Percentiles rank a stretch among this genome's conserved stretches.
phyloP scores from a whole-genome alignment of 2,329 filamentous ascomycete species.

The Claviceps pusilla region DNA sequence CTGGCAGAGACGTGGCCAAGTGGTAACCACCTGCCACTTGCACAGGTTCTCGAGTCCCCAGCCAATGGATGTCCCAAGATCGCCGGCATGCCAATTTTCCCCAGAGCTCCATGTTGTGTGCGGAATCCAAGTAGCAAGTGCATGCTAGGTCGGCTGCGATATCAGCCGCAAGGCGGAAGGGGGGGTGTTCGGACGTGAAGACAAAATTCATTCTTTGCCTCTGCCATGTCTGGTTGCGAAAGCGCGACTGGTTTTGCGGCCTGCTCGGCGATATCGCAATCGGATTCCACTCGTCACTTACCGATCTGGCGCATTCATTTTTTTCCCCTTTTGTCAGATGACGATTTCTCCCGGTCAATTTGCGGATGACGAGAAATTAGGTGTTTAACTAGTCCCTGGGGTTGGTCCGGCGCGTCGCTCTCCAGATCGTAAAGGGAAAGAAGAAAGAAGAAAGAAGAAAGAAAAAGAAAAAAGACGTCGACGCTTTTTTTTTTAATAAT shows the following conservation, averaged over 20 bases:
- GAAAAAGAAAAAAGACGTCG: neutral
- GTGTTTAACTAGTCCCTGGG: neutral
- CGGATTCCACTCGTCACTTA: constrained; percentile 18
- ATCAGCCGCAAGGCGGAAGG: neutral
- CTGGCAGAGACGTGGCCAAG: neutral
- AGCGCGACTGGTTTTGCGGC: neutral
- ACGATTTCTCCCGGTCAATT: neutral
- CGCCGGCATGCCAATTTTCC: neutral
- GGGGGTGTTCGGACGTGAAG: neutral
- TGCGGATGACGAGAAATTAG: neutral
- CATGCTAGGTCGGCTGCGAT: neutral
- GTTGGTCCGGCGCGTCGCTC: neutral
- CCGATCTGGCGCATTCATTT: constrained; percentile 42
- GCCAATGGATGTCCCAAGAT: neutral
- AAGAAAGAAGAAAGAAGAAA: neutral
- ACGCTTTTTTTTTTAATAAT: too few relatives aligned
- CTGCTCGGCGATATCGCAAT: neutral
- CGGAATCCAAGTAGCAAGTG: neutral
- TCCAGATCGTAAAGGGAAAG: neutral
- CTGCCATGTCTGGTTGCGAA: neutral
- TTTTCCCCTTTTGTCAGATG: constrained; percentile 15
- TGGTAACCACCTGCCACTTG: neutral
- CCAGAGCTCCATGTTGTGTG: neutral
- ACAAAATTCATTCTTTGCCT: neutral
- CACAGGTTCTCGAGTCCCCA: neutral